Evolutionary conservation across 2,329 filamentous ascomycete species (phyloP).

Genomic region (Pestalotiopsis fici): DNA sequence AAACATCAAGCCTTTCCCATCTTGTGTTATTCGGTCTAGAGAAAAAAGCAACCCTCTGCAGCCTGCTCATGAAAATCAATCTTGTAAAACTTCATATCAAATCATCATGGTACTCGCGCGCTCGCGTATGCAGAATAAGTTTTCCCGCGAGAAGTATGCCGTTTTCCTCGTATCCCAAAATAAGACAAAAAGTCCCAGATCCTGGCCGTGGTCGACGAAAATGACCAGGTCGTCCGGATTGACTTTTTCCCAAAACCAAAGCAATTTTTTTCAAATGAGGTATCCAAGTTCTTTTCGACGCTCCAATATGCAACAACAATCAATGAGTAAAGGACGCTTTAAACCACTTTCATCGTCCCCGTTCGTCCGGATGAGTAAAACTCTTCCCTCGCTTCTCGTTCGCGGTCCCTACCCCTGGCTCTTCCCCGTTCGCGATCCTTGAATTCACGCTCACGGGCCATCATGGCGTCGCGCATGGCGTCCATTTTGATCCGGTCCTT

Average conservation of each 20-base stretch:
- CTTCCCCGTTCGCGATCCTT: conserved; percentile 4
- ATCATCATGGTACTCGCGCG: neutral
- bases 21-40: neutral
- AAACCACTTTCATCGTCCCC: conserved; percentile 32
- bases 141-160: neutral
- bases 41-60: neutral
- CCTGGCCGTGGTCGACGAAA: too few relatives aligned
- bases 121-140: neutral
- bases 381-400: conserved; percentile 20
- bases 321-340: conserved; percentile 6
- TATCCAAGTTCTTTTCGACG: neutral
- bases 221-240: neutral
- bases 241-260: neutral
- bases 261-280: neutral
- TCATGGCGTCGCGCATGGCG: conserved; percentile 4
- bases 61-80: neutral
- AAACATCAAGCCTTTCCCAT: neutral
- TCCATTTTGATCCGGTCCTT: neutral
- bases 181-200: too few relatives aligned
- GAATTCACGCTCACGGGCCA: neutral
- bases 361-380: conserved; percentile 28
- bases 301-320: neutral
- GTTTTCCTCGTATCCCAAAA: neutral
- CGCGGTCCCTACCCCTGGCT: conserved; percentile 17
- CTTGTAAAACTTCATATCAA: neutral